Base-by-base conservation (phyloP, 768 basidiomycete species). In the Lanmaoa pseudosensibilis region DNA sequence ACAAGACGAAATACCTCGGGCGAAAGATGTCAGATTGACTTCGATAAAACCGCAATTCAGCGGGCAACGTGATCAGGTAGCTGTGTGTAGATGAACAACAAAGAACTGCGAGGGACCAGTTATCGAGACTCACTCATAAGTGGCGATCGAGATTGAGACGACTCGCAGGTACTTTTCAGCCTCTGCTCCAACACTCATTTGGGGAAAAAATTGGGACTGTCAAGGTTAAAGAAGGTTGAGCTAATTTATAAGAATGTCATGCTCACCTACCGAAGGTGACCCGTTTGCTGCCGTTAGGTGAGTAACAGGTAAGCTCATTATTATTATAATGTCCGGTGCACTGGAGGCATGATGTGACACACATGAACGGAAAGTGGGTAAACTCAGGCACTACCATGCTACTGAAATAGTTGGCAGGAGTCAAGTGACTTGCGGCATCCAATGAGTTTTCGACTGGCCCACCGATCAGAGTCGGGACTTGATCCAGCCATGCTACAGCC, bases 141-240 rank as follows among this genome's bases (percentile, higher is more conserved):
- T 62, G 16, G 73, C 74, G 47, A 77, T 70, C 9, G 76, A 70
- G 51, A 77, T 54, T 16, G 76, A 71, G 39, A 67, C 61, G 49
- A 75, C 60, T 34, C 75, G 71, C 50, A 76, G 55, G 56, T 72
- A 74, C 48, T 55, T 63, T 63, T 71, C 68, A 15, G 72, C 58
- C 25, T 64, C 65, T 39, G 56, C 19, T 1, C 67, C 62, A 12
- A 67, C 65, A 18, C 45, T 37, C 62, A 67, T 67, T 38, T 40
- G 43, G 12, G 38, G 15, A 25, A 51, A 25, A 36, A 8, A 27
- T 5, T 18, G n/a, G 37, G 25, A 7, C 18, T 46, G 40, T 33
- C 10, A 33, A 18, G 6, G 18, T 16, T 18, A 12, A n/a, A 19
- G 0, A 32, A 33, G 8, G 2, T 37, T 38, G 46, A 50, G 44